phyloP scores from a whole-genome alignment of 2,329 filamentous ascomycete genomes.

The Colletotrichum tamarilloi region DNA sequence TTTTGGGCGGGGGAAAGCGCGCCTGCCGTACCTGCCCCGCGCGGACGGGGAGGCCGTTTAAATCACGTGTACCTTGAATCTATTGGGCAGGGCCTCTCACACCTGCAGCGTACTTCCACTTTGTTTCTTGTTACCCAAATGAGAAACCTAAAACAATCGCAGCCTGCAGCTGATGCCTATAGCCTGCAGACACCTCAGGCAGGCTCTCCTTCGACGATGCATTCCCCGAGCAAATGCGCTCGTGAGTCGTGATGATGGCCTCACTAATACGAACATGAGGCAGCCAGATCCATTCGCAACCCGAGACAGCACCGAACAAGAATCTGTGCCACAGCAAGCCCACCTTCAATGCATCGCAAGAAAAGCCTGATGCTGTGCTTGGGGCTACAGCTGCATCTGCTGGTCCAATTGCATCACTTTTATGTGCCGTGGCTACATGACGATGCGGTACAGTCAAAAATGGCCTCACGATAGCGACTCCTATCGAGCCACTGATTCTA shows the following conservation, averaged over 20 bases:
- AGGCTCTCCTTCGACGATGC: neutral
- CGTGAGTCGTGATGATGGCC: neutral
- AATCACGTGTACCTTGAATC: neutral
- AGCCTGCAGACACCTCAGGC: neutral
- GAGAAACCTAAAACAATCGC: neutral
- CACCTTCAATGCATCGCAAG: neutral
- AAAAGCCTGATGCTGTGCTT: neutral
- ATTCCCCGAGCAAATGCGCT: neutral
- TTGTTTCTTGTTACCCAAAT: neutral
- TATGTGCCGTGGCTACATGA: neutral
- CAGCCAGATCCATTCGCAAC: neutral
- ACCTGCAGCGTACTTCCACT: slow-evolving; percentile 8
- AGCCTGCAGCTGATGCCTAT: neutral
- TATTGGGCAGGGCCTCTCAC: neutral
- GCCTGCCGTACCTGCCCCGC: neutral
- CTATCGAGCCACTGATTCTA: neutral
- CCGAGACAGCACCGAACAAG: neutral
- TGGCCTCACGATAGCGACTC: neutral
- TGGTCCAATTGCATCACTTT: too few species aligned
- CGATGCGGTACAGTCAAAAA: neutral
- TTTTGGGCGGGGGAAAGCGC: neutral
- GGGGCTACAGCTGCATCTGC: neutral
- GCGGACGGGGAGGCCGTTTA: neutral
- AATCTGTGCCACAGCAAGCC: neutral
- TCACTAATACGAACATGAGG: neutral